Evolutionary conservation across 352 stramenopile species (phyloP), one percentile per base, ranked within the genome.

Genomic region (Phytophthora kernoviae): DNA sequence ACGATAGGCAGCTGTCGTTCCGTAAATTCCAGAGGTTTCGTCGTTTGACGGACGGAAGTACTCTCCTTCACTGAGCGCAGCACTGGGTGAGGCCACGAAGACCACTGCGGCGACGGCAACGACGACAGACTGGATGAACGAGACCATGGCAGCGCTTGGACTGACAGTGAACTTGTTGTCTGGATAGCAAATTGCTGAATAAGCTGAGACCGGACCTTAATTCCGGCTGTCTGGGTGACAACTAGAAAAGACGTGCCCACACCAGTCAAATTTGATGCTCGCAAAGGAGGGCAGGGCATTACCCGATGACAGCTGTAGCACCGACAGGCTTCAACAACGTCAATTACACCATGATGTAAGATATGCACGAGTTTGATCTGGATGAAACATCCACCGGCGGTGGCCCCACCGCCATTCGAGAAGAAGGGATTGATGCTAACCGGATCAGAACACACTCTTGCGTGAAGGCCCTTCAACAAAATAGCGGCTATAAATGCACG

Each of bases 21-120:
- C 58, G 43, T 61, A 53, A 21, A 77, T 34, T 8, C 58, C 68
- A 6, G 67, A 75, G 26, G 65, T 30, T 17, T 60, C 56, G 14
- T 46, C 27, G 14, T 32, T 61, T 2, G 52, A 42, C 12, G 66
- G 62, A 20, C 66, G 66, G 27, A 57, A 75, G 61, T 75, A 71
- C 9, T 75, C 57, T 21, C 65, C 65, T 4, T 66, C 41, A 15
- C 62, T 15, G 2, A 74, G 46, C 39, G 46, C 60, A n/a, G 41
- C 37, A 4, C 24, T 46, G 34, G 62, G 57, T 14, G 53, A 56
- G 14, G 27, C 36, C 10, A 43, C 43, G 12, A 58, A 34, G 12
- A 43, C 30, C 10, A 27, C 39, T 8, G 39, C 42, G n/a, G 50
- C 49, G 33, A 32, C 45, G 39, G 37, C 52, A 43, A 44, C 41